phyloP scores from a whole-genome alignment of 1,284 basidiomycete species.

The Phaffia rhodozyma region DNA sequence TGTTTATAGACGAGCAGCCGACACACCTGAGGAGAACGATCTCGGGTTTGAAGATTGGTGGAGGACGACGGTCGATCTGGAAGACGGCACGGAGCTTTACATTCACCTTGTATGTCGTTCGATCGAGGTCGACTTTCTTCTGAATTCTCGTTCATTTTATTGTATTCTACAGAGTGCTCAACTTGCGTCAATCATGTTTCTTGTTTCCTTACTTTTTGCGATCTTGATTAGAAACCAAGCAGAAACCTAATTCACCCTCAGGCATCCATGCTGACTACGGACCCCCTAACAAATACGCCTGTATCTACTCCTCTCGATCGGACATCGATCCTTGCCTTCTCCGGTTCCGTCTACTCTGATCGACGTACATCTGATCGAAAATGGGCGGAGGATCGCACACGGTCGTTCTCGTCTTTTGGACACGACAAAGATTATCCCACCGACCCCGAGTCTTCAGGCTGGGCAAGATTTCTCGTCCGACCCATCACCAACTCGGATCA shows the following conservation, averaged over 20 bases:
- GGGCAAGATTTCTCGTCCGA: slow-evolving; percentile 23
- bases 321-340: slow-evolving; percentile 42
- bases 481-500: slow-evolving; percentile 16
- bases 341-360: slow-evolving; percentile 25
- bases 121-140: background rate
- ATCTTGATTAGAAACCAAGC: slow-evolving; percentile 54
- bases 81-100: too few relatives aligned
- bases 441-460: slow-evolving; percentile 21
- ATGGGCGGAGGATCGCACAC: slow-evolving; percentile 28
- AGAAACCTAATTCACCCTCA: slow-evolving; percentile 62
- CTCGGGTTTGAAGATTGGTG: too few relatives aligned
- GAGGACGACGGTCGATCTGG: too few relatives aligned
- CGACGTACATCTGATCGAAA: slow-evolving; percentile 46
- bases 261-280: slow-evolving; percentile 52
- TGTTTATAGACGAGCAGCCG: too few relatives aligned
- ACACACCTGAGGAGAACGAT: too few relatives aligned
- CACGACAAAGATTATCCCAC: background rate
- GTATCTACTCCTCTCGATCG: slow-evolving; percentile 32
- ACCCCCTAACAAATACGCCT: slow-evolving; percentile 19
- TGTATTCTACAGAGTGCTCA: slow-evolving; percentile 19
- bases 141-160: too few relatives aligned
- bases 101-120: too few relatives aligned
- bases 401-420: background rate
- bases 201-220: slow-evolving; percentile 22
- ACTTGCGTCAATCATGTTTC: slow-evolving; percentile 24